These are phyloP conservation scores for Inga leiocalycina DNA, from an alignment of 306 rosid species.

Conservation along the genomic window DNA sequence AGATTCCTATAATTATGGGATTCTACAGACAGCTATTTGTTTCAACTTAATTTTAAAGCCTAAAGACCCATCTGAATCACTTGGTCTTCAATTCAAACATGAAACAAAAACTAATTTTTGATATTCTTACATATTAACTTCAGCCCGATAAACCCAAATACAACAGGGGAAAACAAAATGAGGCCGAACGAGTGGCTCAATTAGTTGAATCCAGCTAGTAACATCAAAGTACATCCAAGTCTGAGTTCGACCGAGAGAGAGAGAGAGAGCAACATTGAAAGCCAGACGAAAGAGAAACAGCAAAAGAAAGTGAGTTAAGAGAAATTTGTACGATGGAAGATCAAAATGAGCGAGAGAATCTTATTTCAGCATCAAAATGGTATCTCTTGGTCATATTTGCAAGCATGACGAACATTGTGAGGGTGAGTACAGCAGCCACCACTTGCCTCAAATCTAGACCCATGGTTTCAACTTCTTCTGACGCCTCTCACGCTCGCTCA, in stretches of 20 bases:
- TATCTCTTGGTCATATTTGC: slow-evolving; percentile 87
- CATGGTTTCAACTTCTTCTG: slow-evolving; percentile 37
- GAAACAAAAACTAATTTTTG: no score
- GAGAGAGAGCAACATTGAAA: slow-evolving; percentile 7
- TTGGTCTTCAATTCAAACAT: background rate
- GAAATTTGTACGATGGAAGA: background rate
- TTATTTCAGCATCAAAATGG: slow-evolving; percentile 74
- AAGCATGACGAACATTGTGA: slow-evolving; percentile 88
- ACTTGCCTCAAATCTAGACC: slow-evolving; percentile 92
- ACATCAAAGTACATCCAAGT: background rate
- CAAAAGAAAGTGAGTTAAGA: background rate
- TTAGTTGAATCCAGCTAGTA: slow-evolving; percentile 1
- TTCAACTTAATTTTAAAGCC: background rate
- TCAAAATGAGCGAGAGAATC: background rate
- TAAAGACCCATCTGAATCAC: background rate
- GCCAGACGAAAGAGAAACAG: background rate
- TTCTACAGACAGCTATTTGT: background rate
- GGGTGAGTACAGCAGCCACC: slow-evolving; percentile 73
- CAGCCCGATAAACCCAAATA: no score
- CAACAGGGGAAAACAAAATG: background rate
- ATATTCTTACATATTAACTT: no score
- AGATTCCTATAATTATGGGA: no score
- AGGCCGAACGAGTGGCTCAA: background rate
- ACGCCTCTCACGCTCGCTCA: background rate
- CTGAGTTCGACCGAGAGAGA: background rate